Conservation (phyloP, 2,329 filamentous ascomycete genomes). For the Cladophialophora carrionii region DNA sequence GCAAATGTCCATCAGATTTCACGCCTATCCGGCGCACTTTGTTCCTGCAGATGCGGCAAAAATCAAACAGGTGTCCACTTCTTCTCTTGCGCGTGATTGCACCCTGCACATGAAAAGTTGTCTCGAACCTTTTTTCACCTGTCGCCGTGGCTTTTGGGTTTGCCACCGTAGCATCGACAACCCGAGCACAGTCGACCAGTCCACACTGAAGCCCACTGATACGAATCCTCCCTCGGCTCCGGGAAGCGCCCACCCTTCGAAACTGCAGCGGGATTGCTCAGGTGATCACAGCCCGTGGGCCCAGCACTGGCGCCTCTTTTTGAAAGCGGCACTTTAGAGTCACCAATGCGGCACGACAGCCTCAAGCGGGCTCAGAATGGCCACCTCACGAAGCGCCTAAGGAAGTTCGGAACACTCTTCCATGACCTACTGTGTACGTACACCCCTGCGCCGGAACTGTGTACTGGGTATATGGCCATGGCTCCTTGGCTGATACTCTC, state of each 20-base stretch:
- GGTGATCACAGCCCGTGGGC: constrained; percentile 25
- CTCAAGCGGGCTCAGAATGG: constrained; percentile 11
- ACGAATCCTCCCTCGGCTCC: constrained; percentile 3
- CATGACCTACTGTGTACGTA: neutral
- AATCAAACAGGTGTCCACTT: neutral
- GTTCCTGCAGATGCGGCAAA: constrained; percentile 25
- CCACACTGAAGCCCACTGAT: neutral
- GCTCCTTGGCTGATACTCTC: neutral
- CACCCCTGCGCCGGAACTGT: too few relatives aligned
- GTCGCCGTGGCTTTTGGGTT: constrained; percentile 16
- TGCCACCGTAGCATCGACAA: constrained; percentile 22
- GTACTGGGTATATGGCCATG: neutral
- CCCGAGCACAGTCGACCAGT: neutral
- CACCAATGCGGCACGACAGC: constrained; percentile 5
- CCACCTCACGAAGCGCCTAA: neutral
- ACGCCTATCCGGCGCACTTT: constrained; percentile 16
- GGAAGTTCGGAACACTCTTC: neutral
- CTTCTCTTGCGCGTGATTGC: neutral
- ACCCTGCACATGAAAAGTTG: neutral
- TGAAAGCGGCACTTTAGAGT: constrained; percentile 21
- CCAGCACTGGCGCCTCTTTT: constrained; percentile 13
- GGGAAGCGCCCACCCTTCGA: constrained; percentile 14
- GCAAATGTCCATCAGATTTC: neutral
- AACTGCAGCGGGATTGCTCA: constrained; percentile 22
- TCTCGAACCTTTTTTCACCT: constrained; percentile 10